These are phyloP conservation scores for Nothophaeocryptopus gaeumannii DNA, from an alignment of 2,329 filamentous ascomycete species.

Conservation along the genomic window DNA sequence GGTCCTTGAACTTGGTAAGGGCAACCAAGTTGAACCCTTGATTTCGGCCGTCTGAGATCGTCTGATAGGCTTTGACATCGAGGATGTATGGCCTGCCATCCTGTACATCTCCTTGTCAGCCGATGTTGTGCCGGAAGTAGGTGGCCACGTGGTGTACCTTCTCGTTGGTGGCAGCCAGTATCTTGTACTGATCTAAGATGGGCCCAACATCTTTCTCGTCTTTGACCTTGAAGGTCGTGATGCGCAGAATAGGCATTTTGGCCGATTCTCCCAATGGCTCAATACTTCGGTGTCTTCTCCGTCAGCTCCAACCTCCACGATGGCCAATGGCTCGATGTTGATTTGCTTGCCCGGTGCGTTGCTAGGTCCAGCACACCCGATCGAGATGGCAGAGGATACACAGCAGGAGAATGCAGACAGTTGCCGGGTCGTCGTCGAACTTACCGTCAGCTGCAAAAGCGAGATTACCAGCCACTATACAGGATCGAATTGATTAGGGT, in stretches of 20 bases:
- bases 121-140: constrained; percentile 4
- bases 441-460: no score
- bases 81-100: constrained; percentile 70
- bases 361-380: no score
- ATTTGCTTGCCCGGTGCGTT: no score
- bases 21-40: constrained; percentile 65
- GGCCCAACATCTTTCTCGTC: constrained; percentile 44
- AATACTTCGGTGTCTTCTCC: no score
- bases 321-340: no score
- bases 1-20: constrained; percentile 60
- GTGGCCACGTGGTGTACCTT: constrained; percentile 38
- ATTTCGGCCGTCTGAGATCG: constrained; percentile 57
- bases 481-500: no score
- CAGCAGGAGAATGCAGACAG: no score
- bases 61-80: constrained; percentile 53
- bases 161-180: constrained; percentile 42
- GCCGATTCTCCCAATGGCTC: not conserved
- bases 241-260: constrained; percentile 44
- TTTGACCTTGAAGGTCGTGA: constrained; percentile 55
- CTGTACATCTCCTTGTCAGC: constrained; percentile 40
- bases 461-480: no score
- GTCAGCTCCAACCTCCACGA: no score
- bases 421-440: no score
- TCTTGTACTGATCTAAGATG: constrained; percentile 46
- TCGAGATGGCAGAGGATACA: no score